phyloP scores from a whole-genome alignment of 106 monocot genomes.

The Allium sativum region DNA sequence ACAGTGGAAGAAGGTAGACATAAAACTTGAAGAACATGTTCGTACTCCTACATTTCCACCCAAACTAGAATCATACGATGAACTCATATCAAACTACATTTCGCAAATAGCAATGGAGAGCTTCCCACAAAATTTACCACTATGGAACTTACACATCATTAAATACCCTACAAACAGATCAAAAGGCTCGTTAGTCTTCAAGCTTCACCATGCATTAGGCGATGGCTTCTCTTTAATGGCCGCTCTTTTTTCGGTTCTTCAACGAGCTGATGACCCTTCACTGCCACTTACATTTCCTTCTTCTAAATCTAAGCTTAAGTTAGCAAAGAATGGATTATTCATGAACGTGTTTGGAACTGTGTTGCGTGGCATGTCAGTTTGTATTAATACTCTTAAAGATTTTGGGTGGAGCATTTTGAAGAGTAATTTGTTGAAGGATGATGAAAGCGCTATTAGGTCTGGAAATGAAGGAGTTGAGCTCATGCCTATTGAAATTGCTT shows the following conservation, averaged over 20 bases:
- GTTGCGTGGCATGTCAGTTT: slow-evolving; percentile 7
- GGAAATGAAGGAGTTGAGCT: slow-evolving; percentile 35
- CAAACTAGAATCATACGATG: slow-evolving; percentile 36
- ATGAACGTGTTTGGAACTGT: not conserved
- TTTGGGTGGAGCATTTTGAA: slow-evolving; percentile 50
- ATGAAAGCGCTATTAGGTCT: slow-evolving; percentile 38
- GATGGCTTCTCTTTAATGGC: slow-evolving; percentile 75
- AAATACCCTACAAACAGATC: slow-evolving; percentile 50
- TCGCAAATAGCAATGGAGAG: slow-evolving; percentile 23
- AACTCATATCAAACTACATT: slow-evolving; percentile 33
- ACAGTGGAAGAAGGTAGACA: slow-evolving; percentile 42
- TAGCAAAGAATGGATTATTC: not conserved
- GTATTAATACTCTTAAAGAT: slow-evolving; percentile 34
- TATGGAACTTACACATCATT: slow-evolving; percentile 60
- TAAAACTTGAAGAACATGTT: slow-evolving; percentile 51
- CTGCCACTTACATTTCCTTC: slow-evolving; percentile 60
- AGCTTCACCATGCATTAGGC: slow-evolving; percentile 68
- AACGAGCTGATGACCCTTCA: slow-evolving; percentile 52
- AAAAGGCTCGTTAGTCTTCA: slow-evolving; percentile 44
- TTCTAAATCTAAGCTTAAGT: not conserved
- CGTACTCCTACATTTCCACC: slow-evolving; percentile 36
- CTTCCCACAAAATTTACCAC: slow-evolving; percentile 28
- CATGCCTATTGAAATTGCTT: slow-evolving; percentile 25
- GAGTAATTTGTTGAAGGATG: slow-evolving; percentile 48
- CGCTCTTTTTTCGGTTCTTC: slow-evolving; percentile 45